Base-by-base conservation (phyloP, 1,284 basidiomycete species). In the Kalmanozyma brasiliensis region DNA sequence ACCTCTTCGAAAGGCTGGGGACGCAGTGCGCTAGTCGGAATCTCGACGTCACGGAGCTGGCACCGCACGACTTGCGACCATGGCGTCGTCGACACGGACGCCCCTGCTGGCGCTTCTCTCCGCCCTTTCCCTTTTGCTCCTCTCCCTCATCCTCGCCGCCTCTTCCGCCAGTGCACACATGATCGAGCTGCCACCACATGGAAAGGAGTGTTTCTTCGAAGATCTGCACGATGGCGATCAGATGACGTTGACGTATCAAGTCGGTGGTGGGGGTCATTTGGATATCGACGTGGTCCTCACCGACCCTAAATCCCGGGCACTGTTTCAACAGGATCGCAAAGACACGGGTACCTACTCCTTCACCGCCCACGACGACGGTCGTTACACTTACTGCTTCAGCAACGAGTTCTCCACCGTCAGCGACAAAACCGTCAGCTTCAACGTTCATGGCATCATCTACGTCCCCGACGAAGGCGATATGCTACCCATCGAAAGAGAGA, bases 201-300 rank as follows among this genome's bases (percentile, higher is more conserved):
- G 88, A 78, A 94, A 93, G 82, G 93, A 97, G 78, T 99, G 95
- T 84, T 99, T 95, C 87, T 98, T 96, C 82, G 96, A 99, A 85
- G 93, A 95, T 83, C 87, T 99, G 29, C 93, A 97, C 80, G 86
- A 89, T 60, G 90, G 94, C 82, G 95, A 99, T 26, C 81, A 98
- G 93, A 98, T 99, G 95, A 97, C 96, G 26, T 91, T 99, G 51
- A 97, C 95, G 41, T 98, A 97, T 83, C 95, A 98, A 87, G 95
- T 98, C 11, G 94, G 94, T 52, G 91, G 92, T 20, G 94, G 95
- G 26, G 96, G 96, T 1, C 91, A 97, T 78, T 85, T 98, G 49
- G 96, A 98, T 83, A 92, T 99, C 67, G 95, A 98, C 84, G 95
- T 97, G 78, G 93, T 89, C 88, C 92, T 96, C 73, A 69, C 46